Base-by-base conservation (phyloP, 352 stramenopile genomes). In the Phytophthora hybrid region DNA sequence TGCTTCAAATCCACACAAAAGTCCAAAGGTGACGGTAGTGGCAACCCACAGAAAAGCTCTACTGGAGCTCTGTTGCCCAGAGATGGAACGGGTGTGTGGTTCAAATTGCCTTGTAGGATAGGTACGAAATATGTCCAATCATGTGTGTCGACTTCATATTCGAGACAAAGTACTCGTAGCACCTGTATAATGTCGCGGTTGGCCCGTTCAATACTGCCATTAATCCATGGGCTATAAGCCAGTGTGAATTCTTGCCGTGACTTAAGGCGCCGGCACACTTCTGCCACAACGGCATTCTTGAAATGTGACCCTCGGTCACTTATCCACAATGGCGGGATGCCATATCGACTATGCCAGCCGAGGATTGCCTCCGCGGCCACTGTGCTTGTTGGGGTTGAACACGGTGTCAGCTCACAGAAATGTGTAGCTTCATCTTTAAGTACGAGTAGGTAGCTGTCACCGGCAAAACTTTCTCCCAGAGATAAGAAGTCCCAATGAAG, bases 131-230 rank as follows among this genome's bases (percentile, higher is more conserved):
- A 37, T 37, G 32, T 37, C 32, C 32, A 37, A 37, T 37, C 32
- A 37, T 37, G 32, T 1, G 39, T 73, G 16, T 77, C 19, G 1
- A 77, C 13, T 23, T 71, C 49, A 14, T 67, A 74, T 41, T 81
- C 74, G 0, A 76, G 26, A 5, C 56, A 59, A 14, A 81, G 19
- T 1, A 32, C 66, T 18, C 73, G 23, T 3, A 80, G 4, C 7
- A 81, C 79, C 59, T 81, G 66, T 1, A 83, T 41, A 8, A 78
- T 59, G 34, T 85, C 71, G 2, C 66, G 63, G 21, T 83, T 85
- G 1, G 75, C 13, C 2, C 23, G 23, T 26, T 26, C 23, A 26
- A 26, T 26, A 26, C 1, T 74, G 4, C 72, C 78, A 41, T 81
- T 82, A 5, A 76, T 73, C 78, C 76, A 81, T n/a, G 72, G 76